phyloP scores from a whole-genome alignment of 2,329 filamentous ascomycete genomes.

The Aureobasidium sp. region DNA sequence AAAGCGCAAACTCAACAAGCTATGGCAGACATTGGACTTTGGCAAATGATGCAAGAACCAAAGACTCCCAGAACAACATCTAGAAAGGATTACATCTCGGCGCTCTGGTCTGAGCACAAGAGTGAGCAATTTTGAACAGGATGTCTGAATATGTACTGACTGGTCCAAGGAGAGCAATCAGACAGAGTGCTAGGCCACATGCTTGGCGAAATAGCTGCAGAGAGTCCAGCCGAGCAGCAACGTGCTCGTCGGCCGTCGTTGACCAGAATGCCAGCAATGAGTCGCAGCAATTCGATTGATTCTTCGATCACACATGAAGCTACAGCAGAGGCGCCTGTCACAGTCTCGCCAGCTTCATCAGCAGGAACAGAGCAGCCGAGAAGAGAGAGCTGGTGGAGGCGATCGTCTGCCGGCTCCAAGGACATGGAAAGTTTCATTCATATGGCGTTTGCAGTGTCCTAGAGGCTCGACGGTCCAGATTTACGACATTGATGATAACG shows the following conservation, averaged over 20 bases:
- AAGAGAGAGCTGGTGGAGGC: not conserved
- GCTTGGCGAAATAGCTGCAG: not conserved
- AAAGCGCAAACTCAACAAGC: not conserved
- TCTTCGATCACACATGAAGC: not conserved
- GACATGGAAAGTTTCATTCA: conserved; percentile 7
- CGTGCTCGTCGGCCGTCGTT: not conserved
- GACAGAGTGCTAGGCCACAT: not conserved
- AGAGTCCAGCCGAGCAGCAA: not conserved
- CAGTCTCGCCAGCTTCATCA: not conserved
- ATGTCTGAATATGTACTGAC: not conserved
- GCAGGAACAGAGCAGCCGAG: not conserved
- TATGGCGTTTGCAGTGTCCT: conserved; percentile 4
- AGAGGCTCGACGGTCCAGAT: not conserved
- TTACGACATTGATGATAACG: not conserved
- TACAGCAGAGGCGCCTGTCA: not conserved
- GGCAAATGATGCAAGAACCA: not conserved
- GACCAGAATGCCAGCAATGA: not conserved
- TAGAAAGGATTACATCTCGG: not conserved
- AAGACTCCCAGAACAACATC: not conserved
- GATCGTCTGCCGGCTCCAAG: not conserved
- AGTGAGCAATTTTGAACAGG: not conserved
- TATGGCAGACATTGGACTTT: conserved; percentile 1
- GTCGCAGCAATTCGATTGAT: not conserved
- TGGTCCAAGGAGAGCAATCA: not conserved
- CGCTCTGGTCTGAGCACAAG: conserved; percentile 3